phyloP scores from a whole-genome alignment of 768 basidiomycete genomes.

The Fibroporia radiculosa region DNA sequence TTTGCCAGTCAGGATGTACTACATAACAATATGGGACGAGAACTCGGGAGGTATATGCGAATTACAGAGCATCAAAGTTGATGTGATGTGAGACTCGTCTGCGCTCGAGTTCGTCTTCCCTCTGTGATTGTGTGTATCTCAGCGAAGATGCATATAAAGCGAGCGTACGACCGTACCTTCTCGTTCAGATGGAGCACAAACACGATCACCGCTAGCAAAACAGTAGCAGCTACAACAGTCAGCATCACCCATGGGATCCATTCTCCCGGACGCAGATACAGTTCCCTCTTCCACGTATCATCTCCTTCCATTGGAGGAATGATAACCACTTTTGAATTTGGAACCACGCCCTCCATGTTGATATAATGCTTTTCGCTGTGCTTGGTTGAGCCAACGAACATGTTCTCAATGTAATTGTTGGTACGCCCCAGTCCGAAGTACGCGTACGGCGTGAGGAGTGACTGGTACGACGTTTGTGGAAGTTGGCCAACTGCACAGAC shows the following conservation, averaged over 20 bases:
- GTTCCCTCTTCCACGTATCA: slow-evolving; percentile 74
- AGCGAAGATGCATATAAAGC: not conserved
- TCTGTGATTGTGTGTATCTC: slow-evolving; percentile 33
- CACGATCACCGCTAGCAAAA: slow-evolving; percentile 73
- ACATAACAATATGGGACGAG: no score
- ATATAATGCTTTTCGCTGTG: slow-evolving; percentile 68
- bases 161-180: slow-evolving; percentile 50
- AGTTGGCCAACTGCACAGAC: slow-evolving; percentile 73
- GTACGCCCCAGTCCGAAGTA: slow-evolving; percentile 97
- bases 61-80: slow-evolving; percentile 90
- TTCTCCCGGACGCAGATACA: slow-evolving; percentile 89
- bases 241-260: slow-evolving; percentile 99
- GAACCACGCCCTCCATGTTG: slow-evolving; percentile 94
- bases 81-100: slow-evolving; percentile 88
- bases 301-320: slow-evolving; percentile 57
- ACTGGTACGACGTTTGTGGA: slow-evolving; percentile 87
- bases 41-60: no score
- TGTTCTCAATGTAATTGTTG: slow-evolving; percentile 99
- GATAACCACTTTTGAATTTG: slow-evolving; percentile 96
- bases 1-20: slow-evolving; percentile 6
- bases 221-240: slow-evolving; percentile 68
- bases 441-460: slow-evolving; percentile 85
- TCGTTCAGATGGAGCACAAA: slow-evolving; percentile 86
- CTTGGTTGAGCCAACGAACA: slow-evolving; percentile 90
- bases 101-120: slow-evolving; percentile 90